Base-by-base conservation (phyloP, 2,329 filamentous ascomycete species). In the Diaporthe citri region DNA sequence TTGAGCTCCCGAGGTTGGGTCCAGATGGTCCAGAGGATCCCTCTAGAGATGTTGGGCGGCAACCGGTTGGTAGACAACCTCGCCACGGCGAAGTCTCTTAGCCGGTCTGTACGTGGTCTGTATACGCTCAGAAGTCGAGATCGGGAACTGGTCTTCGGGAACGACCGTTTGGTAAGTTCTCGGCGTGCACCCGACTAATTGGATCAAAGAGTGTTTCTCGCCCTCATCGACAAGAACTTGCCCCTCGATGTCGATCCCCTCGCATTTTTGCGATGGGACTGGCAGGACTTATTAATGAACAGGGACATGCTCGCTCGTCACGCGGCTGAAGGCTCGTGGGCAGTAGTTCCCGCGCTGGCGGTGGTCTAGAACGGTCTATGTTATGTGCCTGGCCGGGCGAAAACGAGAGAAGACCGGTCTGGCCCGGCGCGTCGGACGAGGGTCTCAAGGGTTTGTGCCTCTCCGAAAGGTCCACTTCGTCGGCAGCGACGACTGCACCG, bases 251-350 rank as follows among this genome's bases (percentile, higher is more conserved):
- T 41, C 48, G 46, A 69, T 69, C 64, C 17, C 22, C n/a, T 55
- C 48, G 34, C n/a, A 17, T 1, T 25, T 25, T 41, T 36, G 43
- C 57, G 43, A 67, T 36, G 31, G n/a, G 6, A 10, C 6, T 52
- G 64, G 31, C 20, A 36, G 31, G 28, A 48, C 20, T 66, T 67
- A 12, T 51, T 36, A 39, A 7, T n/a, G 13, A 9, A 52, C 46
- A 67, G 31, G 46, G 64, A 52, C 64, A 67, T 67, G 64, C 46
- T 36, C 64, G 64, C 64, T 52, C 46, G 64, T n/a, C 64, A 67
- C 31, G 64, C 46, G 64, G 46, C 46, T 67, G 28, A 25, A 25
- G 17, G 31, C 31, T 39, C 64, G 17, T 51, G 43, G 43, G 64
- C 46, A 67, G 64, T 52, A 52, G 62, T 52, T 52, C 46, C 62